Evolutionary conservation across 2,329 filamentous ascomycete genomes (phyloP).

Genomic region (Penicillium sp.): DNA sequence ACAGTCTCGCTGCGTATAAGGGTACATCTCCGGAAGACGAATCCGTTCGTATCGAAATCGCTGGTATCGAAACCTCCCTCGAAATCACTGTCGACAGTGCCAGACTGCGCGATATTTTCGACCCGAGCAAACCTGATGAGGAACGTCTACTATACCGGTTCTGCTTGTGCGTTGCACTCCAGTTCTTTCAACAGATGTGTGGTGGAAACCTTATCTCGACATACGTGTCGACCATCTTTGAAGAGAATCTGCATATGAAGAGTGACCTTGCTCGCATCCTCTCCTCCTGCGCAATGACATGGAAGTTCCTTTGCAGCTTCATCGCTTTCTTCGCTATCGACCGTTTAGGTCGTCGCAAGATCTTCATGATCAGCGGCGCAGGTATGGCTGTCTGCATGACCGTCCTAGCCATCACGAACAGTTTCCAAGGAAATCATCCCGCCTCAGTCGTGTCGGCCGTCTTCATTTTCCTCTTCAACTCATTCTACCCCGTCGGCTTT

Average conservation of each 20-base stretch:
- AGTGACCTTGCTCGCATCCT: constrained; percentile 35
- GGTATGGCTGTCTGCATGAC: constrained; percentile 59
- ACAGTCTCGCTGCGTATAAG: constrained; percentile 33
- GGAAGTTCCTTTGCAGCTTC: constrained; percentile 56
- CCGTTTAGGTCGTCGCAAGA: constrained; percentile 51
- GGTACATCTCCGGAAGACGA: constrained; percentile 47
- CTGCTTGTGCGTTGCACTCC: constrained; percentile 18
- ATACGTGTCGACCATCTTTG: constrained; percentile 23
- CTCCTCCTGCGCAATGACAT: constrained; percentile 54
- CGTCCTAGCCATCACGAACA: constrained; percentile 46
- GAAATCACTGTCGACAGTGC: constrained; percentile 41
- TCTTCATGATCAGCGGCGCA: constrained; percentile 54
- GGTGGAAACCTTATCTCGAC: constrained; percentile 24
- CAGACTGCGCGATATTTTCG: constrained; percentile 57
- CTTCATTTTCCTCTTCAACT: constrained; percentile 26
- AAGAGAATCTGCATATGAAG: constrained; percentile 22
- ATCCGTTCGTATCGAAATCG: constrained; percentile 45
- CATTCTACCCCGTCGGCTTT: constrained; percentile 24
- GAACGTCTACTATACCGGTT: constrained; percentile 24
- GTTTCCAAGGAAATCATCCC: constrained; percentile 26
- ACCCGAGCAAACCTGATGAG: constrained; percentile 48
- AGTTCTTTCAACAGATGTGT: constrained; percentile 27
- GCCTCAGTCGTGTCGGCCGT: constrained; percentile 18
- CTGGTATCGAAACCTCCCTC: constrained; percentile 51
- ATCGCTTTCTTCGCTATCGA: constrained; percentile 54